Conservation (phyloP, 805 yeast species). For the Cyberlindnera misumaiensis region DNA sequence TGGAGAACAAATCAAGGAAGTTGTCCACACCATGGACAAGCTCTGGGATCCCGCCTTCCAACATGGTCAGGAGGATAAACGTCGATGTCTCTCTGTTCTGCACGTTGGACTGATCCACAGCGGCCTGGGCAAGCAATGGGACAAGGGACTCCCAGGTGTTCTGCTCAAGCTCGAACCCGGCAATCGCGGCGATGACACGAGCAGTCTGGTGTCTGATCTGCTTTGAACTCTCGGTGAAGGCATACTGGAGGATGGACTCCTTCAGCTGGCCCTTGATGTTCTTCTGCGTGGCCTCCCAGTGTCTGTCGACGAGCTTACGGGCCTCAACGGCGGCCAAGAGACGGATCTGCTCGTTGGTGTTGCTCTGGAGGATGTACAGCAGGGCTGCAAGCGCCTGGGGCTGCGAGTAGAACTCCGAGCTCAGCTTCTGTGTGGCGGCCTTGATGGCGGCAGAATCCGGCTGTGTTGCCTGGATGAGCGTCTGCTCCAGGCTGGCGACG, state of each 20-base stretch:
- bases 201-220: slow-evolving; percentile 84
- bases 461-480: slow-evolving; percentile 68
- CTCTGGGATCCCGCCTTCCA: slow-evolving; percentile 62
- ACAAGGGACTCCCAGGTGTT: slow-evolving; percentile 72
- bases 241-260: slow-evolving; percentile 57
- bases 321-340: slow-evolving; percentile 97
- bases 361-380: slow-evolving; percentile 70
- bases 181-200: slow-evolving; percentile 83
- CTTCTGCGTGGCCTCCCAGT: slow-evolving; percentile 52
- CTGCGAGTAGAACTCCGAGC: slow-evolving; percentile 65
- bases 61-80: slow-evolving; percentile 66
- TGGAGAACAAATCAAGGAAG: slow-evolving; percentile 63
- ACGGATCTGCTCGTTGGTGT: slow-evolving; percentile 63
- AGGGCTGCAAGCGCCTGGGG: slow-evolving; percentile 74
- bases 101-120: slow-evolving; percentile 41
- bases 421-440: slow-evolving; percentile 70
- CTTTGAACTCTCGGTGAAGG: slow-evolving; percentile 57
- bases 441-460: slow-evolving; percentile 82
- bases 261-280: slow-evolving; percentile 55
- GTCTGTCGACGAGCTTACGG: slow-evolving; percentile 67
- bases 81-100: slow-evolving; percentile 72
- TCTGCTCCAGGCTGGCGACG: slow-evolving; percentile 65
- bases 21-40: slow-evolving; percentile 55
- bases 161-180: slow-evolving; percentile 63
- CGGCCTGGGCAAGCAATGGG: slow-evolving; percentile 61